phyloP scores from a whole-genome alignment of 805 yeast species.

The Kuraishia hungarica region DNA sequence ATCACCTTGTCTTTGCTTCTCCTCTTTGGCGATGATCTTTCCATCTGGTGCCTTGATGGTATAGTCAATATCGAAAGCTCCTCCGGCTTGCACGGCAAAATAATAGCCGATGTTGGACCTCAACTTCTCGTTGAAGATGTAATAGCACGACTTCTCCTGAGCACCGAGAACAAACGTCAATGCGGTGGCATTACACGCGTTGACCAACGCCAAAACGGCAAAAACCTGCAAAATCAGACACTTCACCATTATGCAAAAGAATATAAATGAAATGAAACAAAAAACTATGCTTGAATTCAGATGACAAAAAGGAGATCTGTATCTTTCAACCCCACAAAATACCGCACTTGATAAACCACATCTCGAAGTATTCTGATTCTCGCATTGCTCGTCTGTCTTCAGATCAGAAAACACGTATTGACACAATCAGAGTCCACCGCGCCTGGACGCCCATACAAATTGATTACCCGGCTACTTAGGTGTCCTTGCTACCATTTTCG shows the following conservation, averaged over 20 bases:
- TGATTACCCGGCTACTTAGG: too few relatives aligned
- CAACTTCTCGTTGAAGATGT: slow-evolving; percentile 53
- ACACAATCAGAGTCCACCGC: too few relatives aligned
- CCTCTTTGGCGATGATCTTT: slow-evolving; percentile 40
- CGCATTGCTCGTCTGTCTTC: too few relatives aligned
- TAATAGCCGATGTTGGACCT: slow-evolving; percentile 61
- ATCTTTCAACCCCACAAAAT: not conserved
- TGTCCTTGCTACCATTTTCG: too few relatives aligned
- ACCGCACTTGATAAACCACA: too few relatives aligned
- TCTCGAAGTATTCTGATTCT: too few relatives aligned
- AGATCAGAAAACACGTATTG: too few relatives aligned
- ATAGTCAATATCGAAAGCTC: slow-evolving; percentile 75
- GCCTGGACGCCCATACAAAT: too few relatives aligned
- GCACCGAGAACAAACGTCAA: slow-evolving; percentile 72
- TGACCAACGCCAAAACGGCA: not conserved
- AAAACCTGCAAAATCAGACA: not conserved
- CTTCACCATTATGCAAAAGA: not conserved
- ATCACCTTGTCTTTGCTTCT: slow-evolving; percentile 72
- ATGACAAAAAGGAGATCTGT: not conserved
- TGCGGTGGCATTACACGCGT: slow-evolving; percentile 36
- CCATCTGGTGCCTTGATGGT: slow-evolving; percentile 50
- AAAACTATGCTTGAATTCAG: not conserved
- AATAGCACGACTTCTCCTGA: slow-evolving; percentile 64
- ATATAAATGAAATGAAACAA: too few relatives aligned
- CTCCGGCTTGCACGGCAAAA: slow-evolving; percentile 79